These are phyloP conservation scores for Phialophora chinensis DNA, from an alignment of 2,329 filamentous ascomycete genomes.

Conservation along the genomic window DNA sequence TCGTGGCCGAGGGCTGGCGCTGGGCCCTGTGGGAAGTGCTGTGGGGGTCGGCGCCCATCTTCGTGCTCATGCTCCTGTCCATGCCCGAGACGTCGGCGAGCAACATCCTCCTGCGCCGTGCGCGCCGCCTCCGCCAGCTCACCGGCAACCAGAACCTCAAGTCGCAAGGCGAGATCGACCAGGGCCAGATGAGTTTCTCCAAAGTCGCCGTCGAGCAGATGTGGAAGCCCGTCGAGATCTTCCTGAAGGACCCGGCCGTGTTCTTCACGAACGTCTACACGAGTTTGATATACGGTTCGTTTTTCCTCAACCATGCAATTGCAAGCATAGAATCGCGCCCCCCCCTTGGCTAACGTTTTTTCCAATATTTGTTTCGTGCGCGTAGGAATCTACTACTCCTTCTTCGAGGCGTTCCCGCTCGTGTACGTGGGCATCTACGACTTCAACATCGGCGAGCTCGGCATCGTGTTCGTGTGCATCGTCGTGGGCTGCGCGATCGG, in stretches of 20 bases:
- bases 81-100: slow-evolving; percentile 68
- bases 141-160: slow-evolving; percentile 64
- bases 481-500: slow-evolving; percentile 63
- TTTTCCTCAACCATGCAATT: too few relatives aligned
- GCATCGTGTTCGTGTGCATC: slow-evolving; percentile 67
- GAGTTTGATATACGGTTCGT: slow-evolving; percentile 58
- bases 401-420: slow-evolving; percentile 71
- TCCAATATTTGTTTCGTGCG: too few relatives aligned
- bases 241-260: slow-evolving; percentile 66
- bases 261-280: slow-evolving; percentile 68
- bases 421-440: slow-evolving; percentile 66
- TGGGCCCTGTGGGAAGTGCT: slow-evolving; percentile 67
- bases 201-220: slow-evolving; percentile 61
- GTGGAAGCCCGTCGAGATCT: slow-evolving; percentile 65
- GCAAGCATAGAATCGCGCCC: not conserved
- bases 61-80: slow-evolving; percentile 66
- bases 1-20: slow-evolving; percentile 64
- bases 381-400: slow-evolving; percentile 52
- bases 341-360: not conserved
- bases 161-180: slow-evolving; percentile 69
- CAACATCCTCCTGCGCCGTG: slow-evolving; percentile 67
- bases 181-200: slow-evolving; percentile 57
- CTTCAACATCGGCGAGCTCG: slow-evolving; percentile 64
- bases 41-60: slow-evolving; percentile 64
- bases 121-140: slow-evolving; percentile 64